A percentile compares a stretch with the other conserved stretches of the same genome.
Evolutionary conservation across 805 yeast genomes (phyloP).

Genomic region (Wickerhamomyces mucosus): DNA sequence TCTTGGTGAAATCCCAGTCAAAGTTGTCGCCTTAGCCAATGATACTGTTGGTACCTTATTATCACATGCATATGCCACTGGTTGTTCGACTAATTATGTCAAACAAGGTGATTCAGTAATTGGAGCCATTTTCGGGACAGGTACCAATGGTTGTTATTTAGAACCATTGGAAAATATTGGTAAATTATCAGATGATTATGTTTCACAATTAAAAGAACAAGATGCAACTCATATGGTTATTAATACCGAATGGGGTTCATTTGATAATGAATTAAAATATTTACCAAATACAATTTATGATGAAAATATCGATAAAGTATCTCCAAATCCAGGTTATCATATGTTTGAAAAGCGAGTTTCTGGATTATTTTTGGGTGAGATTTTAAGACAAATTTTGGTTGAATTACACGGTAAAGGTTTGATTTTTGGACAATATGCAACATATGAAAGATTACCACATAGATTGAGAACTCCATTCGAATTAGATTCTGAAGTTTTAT

Average conservation of each 20-base stretch:
- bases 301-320: slow-evolving; percentile 52
- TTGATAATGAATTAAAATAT: slow-evolving; percentile 70
- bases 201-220: slow-evolving; percentile 25
- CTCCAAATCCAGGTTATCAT: slow-evolving; percentile 81
- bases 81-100: slow-evolving; percentile 38
- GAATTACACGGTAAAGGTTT: slow-evolving; percentile 55
- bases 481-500: slow-evolving; percentile 73
- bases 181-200: slow-evolving; percentile 49
- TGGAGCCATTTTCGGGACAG: slow-evolving; percentile 95
- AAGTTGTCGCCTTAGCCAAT: slow-evolving; percentile 82
- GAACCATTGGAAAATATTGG: slow-evolving; percentile 67
- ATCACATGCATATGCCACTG: slow-evolving; percentile 75
- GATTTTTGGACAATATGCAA: slow-evolving; percentile 45
- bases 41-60: slow-evolving; percentile 94
- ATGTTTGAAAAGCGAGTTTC: slow-evolving; percentile 87
- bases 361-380: slow-evolving; percentile 91
- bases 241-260: slow-evolving; percentile 98
- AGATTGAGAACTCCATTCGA: slow-evolving; percentile 70
- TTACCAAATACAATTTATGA: slow-evolving; percentile 80
- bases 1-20: slow-evolving; percentile 46
- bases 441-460: slow-evolving; percentile 36
- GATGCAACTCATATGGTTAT: slow-evolving; percentile 70
- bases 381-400: slow-evolving; percentile 62
- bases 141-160: slow-evolving; percentile 92
- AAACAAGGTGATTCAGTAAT: slow-evolving; percentile 68